Evolutionary conservation across 768 basidiomycete species (phyloP).

Genomic region (Kondoa subrosea): DNA sequence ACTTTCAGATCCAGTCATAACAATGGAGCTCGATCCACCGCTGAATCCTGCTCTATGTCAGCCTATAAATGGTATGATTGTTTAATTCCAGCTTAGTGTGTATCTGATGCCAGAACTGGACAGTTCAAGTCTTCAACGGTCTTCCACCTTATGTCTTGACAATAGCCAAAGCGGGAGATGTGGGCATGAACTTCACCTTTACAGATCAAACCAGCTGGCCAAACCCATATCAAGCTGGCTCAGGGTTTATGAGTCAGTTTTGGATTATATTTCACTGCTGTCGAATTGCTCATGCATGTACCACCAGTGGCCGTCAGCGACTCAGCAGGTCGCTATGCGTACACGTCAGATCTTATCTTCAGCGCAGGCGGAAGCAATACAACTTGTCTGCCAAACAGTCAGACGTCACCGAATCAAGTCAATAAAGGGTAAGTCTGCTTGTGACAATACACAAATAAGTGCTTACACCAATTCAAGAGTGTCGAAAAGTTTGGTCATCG

Average conservation of each 20-base stretch:
- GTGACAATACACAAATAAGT: too few relatives aligned
- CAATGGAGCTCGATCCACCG: neutral
- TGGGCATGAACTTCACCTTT: slow-evolving; percentile 11
- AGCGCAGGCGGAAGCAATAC: slow-evolving; percentile 12
- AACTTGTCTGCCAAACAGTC: slow-evolving; percentile 8
- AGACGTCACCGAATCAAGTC: neutral
- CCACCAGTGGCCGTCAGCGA: slow-evolving; percentile 11
- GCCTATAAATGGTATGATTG: neutral
- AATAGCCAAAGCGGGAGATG: slow-evolving; percentile 1
- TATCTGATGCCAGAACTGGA: too few relatives aligned
- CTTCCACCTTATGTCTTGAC: slow-evolving; percentile 13
- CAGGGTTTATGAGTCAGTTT: slow-evolving; percentile 5
- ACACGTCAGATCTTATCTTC: slow-evolving; percentile 10
- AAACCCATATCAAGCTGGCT: slow-evolving; percentile 7
- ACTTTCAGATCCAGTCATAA: neutral
- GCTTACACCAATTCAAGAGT: neutral
- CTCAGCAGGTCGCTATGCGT: slow-evolving; percentile 3
- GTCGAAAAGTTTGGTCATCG: neutral
- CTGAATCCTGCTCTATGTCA: slow-evolving; percentile 14
- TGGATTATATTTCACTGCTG: neutral
- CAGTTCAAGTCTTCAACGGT: slow-evolving; percentile 3
- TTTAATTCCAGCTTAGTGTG: too few relatives aligned
- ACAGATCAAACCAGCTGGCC: neutral
- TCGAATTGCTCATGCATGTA: neutral
- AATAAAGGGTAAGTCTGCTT: too few relatives aligned